Evolutionary conservation across 495 filamentous ascomycete genomes (phyloP), one percentile per base, ranked within the genome.

Genomic region (Bombardia bombarda): DNA sequence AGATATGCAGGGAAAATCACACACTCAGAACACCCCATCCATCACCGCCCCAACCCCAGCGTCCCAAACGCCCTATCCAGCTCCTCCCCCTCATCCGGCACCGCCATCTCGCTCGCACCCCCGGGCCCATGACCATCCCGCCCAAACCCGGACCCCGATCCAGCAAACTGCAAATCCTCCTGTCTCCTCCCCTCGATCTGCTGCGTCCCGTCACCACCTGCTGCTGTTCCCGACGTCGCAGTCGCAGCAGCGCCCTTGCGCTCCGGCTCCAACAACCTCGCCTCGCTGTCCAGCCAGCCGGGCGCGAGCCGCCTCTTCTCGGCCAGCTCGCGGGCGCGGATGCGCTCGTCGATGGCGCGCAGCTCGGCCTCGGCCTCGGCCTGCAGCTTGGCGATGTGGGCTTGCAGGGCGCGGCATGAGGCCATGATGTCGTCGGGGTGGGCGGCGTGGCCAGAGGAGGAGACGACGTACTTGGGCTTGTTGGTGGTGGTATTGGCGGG

Each of bases 301-400:
- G 92, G 92, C 31, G 92, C 92, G 25, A 95, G 73, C 16, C 88
- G 72, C 40, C 92, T 63, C 73, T 95, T 95, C 75, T 97, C 92
- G 25, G 86, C 87, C 43, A 98, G 66, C 44, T 97, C 92, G 37
- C 84, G 73, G 38, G 86, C 79, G 33, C 65, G 62, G 45, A 90
- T 82, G 3, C 70, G 67, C 49, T 79, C 76, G 52, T 90, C 82
- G 71, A 92, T 84, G 7, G 72, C 74, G 37, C 63, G 65, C 37
- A 96, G 65, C n/a, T 74, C 70, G 32, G 69, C 65, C 32, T 82
- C 74, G 0, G 86, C 83, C 25, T 83, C 77, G 0, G 64, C 63
- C 42, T 79, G 73, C 21, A 80, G 65, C 52, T 78, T 76, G 36
- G 79, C 62, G 6, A 95, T 63, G 53, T 92, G 85, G n/a, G 77